Conservation (phyloP, 768 basidiomycete species). For the Galerina marginata region DNA sequence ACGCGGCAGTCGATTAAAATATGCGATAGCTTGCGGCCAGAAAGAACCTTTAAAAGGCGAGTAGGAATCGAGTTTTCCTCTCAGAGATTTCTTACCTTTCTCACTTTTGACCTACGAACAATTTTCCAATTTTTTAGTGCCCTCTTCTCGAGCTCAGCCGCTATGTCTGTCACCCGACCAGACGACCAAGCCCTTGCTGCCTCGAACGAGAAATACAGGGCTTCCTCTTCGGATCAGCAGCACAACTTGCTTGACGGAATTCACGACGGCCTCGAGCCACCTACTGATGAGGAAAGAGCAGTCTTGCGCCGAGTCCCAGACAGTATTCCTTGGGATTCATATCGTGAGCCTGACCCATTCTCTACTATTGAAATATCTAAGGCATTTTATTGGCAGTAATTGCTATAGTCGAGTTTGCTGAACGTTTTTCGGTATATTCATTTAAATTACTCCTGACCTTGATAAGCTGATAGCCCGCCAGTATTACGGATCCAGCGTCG, state of each 20-base stretch:
- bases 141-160: not conserved
- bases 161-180: conserved; percentile 26
- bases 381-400: conserved; percentile 48
- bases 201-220: conserved; percentile 20
- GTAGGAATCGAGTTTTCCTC: not conserved
- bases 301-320: conserved; percentile 70
- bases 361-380: not conserved
- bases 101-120: not conserved
- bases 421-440: conserved; percentile 68
- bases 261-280: conserved; percentile 64
- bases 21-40: conserved; percentile 9
- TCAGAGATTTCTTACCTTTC: conserved; percentile 13
- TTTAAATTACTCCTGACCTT: not conserved
- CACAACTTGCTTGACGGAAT: conserved; percentile 33
- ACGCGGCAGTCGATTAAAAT: conserved; percentile 1
- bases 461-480: conserved; percentile 17
- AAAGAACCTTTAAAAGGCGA: conserved; percentile 6
- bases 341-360: conserved; percentile 39
- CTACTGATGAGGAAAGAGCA: conserved; percentile 62
- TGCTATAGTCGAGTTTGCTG: conserved; percentile 70
- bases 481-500: conserved; percentile 54
- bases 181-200: conserved; percentile 22
- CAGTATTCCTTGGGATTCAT: conserved; percentile 60
- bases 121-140: not conserved
- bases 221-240: conserved; percentile 20